These are phyloP conservation scores for Phyllostachys edulis DNA, from an alignment of 176 grass and related monocot genomes.

Conservation along the genomic window DNA sequence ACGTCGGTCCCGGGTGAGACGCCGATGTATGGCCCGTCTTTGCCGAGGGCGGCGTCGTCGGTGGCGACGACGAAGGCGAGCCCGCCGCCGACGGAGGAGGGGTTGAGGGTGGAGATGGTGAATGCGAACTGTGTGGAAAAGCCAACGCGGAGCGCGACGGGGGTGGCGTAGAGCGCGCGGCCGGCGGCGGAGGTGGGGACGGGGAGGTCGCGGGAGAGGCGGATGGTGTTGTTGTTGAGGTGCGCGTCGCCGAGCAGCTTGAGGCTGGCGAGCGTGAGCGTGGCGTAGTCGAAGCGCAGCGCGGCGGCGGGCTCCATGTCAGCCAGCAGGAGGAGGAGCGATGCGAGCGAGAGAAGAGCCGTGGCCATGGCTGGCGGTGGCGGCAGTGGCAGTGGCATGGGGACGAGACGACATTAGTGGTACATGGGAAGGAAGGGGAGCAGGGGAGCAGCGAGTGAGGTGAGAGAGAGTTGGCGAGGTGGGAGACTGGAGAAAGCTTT, in stretches of 20 bases:
- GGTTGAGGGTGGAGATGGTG: constrained; percentile 71
- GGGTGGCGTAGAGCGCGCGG: constrained; percentile 61
- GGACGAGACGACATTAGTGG: constrained; percentile 18
- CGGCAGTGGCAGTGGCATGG: constrained; percentile 17
- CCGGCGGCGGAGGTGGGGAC: constrained; percentile 75
- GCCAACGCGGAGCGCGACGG: constrained; percentile 40
- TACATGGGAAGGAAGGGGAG: not conserved
- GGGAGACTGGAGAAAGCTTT: not conserved
- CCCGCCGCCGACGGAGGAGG: constrained; percentile 68
- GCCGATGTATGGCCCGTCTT: constrained; percentile 63
- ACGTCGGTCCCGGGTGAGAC: constrained; percentile 27
- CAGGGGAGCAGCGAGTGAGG: not conserved
- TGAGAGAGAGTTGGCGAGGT: not conserved
- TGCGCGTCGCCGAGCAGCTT: constrained; percentile 84
- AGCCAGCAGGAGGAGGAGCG: not conserved
- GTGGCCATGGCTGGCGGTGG: constrained; percentile 1
- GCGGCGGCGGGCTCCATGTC: not conserved
- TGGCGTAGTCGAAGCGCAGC: constrained; percentile 70
- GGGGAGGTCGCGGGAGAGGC: constrained; percentile 67
- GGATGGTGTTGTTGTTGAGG: constrained; percentile 93
- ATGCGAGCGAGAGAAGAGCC: not conserved
- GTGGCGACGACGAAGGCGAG: constrained; percentile 70
- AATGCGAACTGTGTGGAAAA: constrained; percentile 96
- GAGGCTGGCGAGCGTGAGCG: constrained; percentile 65
- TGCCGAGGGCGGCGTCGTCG: constrained; percentile 48